These are phyloP conservation scores for Rosellinia necatrix DNA, from an alignment of 2,329 filamentous ascomycete genomes.

Conservation along the genomic window DNA sequence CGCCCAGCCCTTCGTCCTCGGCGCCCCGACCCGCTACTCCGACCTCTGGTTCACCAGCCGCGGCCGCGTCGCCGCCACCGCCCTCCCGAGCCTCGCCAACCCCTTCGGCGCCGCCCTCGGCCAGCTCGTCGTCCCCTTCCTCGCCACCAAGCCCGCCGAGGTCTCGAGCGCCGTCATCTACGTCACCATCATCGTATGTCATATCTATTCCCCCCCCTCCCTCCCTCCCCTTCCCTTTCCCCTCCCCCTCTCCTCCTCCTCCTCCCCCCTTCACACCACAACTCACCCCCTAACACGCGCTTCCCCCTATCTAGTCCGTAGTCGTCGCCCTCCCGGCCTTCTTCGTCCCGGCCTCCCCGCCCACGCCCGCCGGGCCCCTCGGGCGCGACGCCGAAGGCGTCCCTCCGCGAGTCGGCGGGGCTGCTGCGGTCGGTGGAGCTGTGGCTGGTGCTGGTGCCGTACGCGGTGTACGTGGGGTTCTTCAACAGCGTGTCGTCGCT, in stretches of 20 bases:
- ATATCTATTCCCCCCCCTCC: not conserved
- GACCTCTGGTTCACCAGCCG: slow-evolving; percentile 91
- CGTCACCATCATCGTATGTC: slow-evolving; percentile 76
- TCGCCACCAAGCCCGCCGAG: slow-evolving; percentile 65
- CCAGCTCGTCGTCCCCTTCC: slow-evolving; percentile 82
- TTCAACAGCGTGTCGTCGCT: slow-evolving; percentile 92
- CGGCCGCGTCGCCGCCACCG: slow-evolving; percentile 86
- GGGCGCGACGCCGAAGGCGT: slow-evolving; percentile 61
- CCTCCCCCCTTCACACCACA: not conserved
- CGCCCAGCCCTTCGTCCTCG: slow-evolving; percentile 88
- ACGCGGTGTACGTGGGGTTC: slow-evolving; percentile 81
- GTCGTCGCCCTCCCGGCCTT: slow-evolving; percentile 74
- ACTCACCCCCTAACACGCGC: not conserved
- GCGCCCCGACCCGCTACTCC: slow-evolving; percentile 86
- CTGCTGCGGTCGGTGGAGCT: slow-evolving; percentile 72
- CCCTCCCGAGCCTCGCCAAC: slow-evolving; percentile 82
- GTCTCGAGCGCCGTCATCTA: slow-evolving; percentile 85
- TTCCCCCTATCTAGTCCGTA: slow-evolving; percentile 42
- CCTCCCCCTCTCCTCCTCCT: slow-evolving; percentile 21
- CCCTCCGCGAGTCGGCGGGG: slow-evolving; percentile 57
- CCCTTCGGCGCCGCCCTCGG: slow-evolving; percentile 88
- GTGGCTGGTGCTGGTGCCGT: slow-evolving; percentile 82
- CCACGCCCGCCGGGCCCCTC: slow-evolving; percentile 77
- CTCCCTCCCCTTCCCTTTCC: slow-evolving; percentile 12
- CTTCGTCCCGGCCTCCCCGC: slow-evolving; percentile 77